Evolutionary conservation across 2,329 filamentous ascomycete species (phyloP).

Genomic region (Zalaria obscura): DNA sequence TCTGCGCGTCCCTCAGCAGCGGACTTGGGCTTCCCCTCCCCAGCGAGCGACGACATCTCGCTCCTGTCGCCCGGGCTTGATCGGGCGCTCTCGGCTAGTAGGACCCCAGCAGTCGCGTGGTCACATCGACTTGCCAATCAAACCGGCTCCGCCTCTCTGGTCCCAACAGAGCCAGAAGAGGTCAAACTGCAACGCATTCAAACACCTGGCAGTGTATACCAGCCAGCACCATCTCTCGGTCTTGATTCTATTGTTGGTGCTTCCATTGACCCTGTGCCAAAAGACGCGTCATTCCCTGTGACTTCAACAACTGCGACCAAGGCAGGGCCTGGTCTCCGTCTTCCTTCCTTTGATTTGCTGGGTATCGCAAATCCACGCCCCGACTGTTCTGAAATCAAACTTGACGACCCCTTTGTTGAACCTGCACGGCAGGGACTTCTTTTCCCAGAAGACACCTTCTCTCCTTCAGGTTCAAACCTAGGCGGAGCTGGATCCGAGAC

Average conservation of each 20-base stretch:
- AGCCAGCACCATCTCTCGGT: background rate
- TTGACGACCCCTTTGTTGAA: constrained; percentile 1
- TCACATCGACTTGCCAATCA: background rate
- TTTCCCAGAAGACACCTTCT: constrained; percentile 1
- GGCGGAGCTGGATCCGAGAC: constrained; percentile 4
- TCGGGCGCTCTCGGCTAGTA: background rate
- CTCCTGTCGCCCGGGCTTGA: constrained; percentile 1
- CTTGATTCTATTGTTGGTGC: constrained; percentile 7
- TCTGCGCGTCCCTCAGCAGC: background rate
- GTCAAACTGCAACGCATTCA: background rate
- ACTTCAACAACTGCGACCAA: constrained; percentile 7
- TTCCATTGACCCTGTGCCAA: constrained; percentile 3
- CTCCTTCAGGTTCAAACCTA: constrained; percentile 6
- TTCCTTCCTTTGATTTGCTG: constrained; percentile 39
- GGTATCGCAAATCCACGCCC: constrained; percentile 35
- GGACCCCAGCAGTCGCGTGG: background rate
- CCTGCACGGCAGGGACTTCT: background rate
- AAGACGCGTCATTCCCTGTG: constrained; percentile 1
- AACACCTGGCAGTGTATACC: background rate
- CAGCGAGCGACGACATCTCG: background rate
- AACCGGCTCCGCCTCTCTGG: background rate
- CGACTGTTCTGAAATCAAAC: constrained; percentile 16
- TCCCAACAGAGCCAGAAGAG: constrained; percentile 2
- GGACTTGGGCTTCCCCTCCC: background rate
- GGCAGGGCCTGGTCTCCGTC: constrained; percentile 27